These are phyloP conservation scores for Corylus heterophylla DNA, from an alignment of 306 rosid species.

Conservation along the genomic window DNA sequence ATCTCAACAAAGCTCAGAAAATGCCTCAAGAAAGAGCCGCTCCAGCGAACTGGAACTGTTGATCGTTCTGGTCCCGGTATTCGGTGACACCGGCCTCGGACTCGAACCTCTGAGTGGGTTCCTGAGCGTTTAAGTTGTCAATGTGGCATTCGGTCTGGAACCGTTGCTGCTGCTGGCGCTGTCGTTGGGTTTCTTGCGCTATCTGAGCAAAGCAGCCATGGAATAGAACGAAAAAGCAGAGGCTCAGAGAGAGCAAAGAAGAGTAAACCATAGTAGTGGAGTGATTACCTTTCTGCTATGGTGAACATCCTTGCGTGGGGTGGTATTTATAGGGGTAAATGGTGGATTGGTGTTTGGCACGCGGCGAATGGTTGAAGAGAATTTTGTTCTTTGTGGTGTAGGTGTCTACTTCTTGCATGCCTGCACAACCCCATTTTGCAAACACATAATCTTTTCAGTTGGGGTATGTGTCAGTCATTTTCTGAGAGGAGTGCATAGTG, in stretches of 20 bases:
- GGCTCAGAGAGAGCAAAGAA: constrained; percentile 11
- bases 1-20: constrained; percentile 42
- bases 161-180: constrained; percentile 10
- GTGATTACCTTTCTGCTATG: too few species aligned
- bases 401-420: constrained; percentile 4
- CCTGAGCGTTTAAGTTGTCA: constrained; percentile 21
- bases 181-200: neutral
- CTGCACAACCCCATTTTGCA: neutral
- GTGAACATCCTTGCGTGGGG: neutral
- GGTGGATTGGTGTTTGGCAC: constrained; percentile 1
- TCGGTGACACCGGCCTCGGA: constrained; percentile 36
- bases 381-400: constrained; percentile 5
- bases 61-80: constrained; percentile 24
- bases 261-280: constrained; percentile 19
- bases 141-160: constrained; percentile 21
- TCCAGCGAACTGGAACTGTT: constrained; percentile 32
- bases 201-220: constrained; percentile 27
- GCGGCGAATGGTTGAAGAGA: constrained; percentile 17
- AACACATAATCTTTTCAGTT: constrained; percentile 9
- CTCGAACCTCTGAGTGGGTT: constrained; percentile 14
- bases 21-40: constrained; percentile 25
- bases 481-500: neutral
- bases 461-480: neutral
- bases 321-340: constrained; percentile 16
- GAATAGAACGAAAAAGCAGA: constrained; percentile 18